Percentiles rank a stretch among this genome's conserved stretches.
phyloP scores from a whole-genome alignment of 805 yeast genomes.

The Ogataea siamensis region DNA sequence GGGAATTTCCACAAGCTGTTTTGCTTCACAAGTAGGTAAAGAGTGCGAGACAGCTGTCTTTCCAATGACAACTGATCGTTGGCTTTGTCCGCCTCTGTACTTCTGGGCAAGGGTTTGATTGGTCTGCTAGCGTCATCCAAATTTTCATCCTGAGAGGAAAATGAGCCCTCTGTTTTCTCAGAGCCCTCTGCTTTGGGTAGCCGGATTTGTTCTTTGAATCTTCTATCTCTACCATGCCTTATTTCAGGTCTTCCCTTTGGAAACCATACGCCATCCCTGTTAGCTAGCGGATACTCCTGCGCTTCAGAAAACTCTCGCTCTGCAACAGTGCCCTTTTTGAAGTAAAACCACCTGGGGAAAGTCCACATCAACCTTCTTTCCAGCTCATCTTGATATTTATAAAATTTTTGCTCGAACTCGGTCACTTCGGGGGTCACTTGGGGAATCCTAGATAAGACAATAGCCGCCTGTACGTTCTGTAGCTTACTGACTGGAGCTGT shows the following conservation, averaged over 20 bases:
- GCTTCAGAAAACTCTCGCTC: conserved; percentile 76
- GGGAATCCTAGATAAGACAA: conserved; percentile 79
- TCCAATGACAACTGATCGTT: conserved; percentile 69
- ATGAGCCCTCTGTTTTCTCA: conserved; percentile 20
- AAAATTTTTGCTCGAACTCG: conserved; percentile 70
- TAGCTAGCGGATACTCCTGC: conserved; percentile 71
- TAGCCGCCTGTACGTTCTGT: conserved; percentile 41
- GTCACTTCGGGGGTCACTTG: conserved; percentile 76
- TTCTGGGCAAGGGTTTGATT: conserved; percentile 66
- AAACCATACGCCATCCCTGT: conserved; percentile 73
- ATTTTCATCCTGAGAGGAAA: conserved; percentile 29
- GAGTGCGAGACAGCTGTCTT: conserved; percentile 73
- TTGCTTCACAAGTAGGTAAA: conserved; percentile 66
- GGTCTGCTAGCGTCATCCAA: conserved; percentile 62
- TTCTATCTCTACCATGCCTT: conserved; percentile 84
- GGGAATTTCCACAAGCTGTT: conserved; percentile 73
- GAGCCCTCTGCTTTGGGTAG: conserved; percentile 60
- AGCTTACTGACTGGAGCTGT: conserved; percentile 5
- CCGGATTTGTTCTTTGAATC: conserved; percentile 72
- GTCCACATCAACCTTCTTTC: conserved; percentile 96
- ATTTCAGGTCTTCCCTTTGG: conserved; percentile 84
- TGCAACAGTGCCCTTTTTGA: conserved; percentile 83
- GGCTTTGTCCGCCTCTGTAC: conserved; percentile 69
- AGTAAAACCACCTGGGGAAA: conserved; percentile 90
- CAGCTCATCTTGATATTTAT: conserved; percentile 79